Conservation (phyloP, 176 grass and related monocot genomes). For the Neostapfia colusana region DNA sequence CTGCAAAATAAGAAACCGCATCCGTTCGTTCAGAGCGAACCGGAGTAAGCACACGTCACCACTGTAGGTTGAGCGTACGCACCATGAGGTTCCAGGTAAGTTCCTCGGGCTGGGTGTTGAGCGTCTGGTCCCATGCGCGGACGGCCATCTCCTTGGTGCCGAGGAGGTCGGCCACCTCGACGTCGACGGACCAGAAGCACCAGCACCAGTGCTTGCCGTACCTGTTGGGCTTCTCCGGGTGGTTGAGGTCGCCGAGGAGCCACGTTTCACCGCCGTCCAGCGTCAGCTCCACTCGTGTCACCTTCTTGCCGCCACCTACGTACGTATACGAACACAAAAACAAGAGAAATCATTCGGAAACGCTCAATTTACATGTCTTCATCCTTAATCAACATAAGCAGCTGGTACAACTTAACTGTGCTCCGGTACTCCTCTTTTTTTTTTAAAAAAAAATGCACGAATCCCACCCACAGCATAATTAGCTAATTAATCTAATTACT, state of each 20-base stretch:
- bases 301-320: slow-evolving; percentile 79
- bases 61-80: not conserved
- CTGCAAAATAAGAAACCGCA: slow-evolving; percentile 20
- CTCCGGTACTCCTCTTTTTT: too few relatives aligned
- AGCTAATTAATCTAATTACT: too few relatives aligned
- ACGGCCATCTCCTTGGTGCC: slow-evolving; percentile 76
- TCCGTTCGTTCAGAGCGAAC: not conserved
- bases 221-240: slow-evolving; percentile 66
- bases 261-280: slow-evolving; percentile 74
- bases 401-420: not conserved
- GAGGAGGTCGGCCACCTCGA: slow-evolving; percentile 71
- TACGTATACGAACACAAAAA: too few relatives aligned
- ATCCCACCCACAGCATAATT: too few relatives aligned
- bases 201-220: slow-evolving; percentile 96
- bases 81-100: slow-evolving; percentile 95
- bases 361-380: not conserved
- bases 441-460: too few relatives aligned
- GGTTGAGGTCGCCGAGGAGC: slow-evolving; percentile 56
- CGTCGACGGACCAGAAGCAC: slow-evolving; percentile 88
- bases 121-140: slow-evolving; percentile 82
- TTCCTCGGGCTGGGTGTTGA: slow-evolving; percentile 75
- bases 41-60: not conserved
- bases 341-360: not conserved
- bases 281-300: slow-evolving; percentile 79
- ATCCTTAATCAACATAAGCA: not conserved